Percentiles rank a stretch among this genome's conserved stretches.
These are phyloP conservation scores for Nitzschia sp. DNA, from an alignment of 108 stramenopile genomes.

Conservation along the genomic window DNA sequence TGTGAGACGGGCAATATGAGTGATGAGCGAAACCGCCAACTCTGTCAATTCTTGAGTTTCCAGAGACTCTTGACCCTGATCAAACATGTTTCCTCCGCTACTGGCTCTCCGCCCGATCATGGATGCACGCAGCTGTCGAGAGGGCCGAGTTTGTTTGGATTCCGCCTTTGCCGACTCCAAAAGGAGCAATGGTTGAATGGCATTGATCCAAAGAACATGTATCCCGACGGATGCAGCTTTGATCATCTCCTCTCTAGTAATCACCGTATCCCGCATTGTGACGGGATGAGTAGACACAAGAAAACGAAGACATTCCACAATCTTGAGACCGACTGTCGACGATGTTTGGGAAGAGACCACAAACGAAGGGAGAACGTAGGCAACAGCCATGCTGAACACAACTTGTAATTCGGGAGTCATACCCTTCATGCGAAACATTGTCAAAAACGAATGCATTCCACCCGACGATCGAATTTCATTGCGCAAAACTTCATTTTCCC, in stretches of 20 bases:
- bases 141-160: conserved; percentile 7
- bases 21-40: conserved; percentile 47
- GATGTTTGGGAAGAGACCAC: conserved; percentile 37
- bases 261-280: conserved; percentile 19
- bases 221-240: conserved; percentile 43
- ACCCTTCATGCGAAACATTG: conserved; percentile 40
- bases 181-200: conserved; percentile 37
- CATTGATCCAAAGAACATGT: conserved; percentile 51
- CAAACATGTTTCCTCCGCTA: conserved; percentile 30
- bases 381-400: conserved; percentile 55
- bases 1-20: conserved; percentile 40
- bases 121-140: conserved; percentile 15
- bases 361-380: conserved; percentile 52
- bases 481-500: conserved; percentile 24
- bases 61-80: conserved; percentile 42
- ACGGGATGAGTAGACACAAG: conserved; percentile 33
- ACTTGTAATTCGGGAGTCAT: conserved; percentile 33
- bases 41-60: conserved; percentile 53
- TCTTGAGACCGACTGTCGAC: conserved; percentile 33
- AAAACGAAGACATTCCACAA: conserved; percentile 58
- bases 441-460: conserved; percentile 62
- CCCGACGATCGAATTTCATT: conserved; percentile 61
- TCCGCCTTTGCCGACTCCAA: conserved; percentile 15
- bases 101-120: conserved; percentile 1
- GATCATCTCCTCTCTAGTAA: conserved; percentile 48